These are phyloP conservation scores for Amylocarpus encephaloides DNA, from an alignment of 2,329 filamentous ascomycete genomes.

Conservation along the genomic window DNA sequence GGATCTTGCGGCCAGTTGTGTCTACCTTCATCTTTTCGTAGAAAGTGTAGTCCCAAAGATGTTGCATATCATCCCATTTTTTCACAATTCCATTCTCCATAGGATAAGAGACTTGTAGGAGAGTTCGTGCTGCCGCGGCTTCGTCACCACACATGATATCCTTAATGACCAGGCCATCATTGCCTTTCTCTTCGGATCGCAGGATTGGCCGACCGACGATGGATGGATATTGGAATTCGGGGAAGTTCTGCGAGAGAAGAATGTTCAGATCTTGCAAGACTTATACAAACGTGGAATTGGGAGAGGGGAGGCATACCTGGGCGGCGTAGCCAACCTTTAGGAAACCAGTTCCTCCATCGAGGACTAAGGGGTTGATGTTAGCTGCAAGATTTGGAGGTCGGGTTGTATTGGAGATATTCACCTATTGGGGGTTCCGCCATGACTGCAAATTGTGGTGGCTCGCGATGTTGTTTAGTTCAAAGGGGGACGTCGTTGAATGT, in stretches of 20 bases:
- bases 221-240: constrained; percentile 95
- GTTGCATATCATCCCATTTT: constrained; percentile 99
- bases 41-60: constrained; percentile 99
- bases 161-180: constrained; percentile 70
- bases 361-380: constrained; percentile 52
- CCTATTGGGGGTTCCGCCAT: constrained; percentile 35
- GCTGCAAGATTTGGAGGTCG: not conserved
- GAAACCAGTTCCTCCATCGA: constrained; percentile 99
- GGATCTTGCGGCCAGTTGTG: constrained; percentile 86
- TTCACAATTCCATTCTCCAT: constrained; percentile 99
- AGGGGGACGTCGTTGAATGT: not conserved
- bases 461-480: not conserved
- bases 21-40: constrained; percentile 94
- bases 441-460: constrained; percentile 18
- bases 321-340: constrained; percentile 98
- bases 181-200: constrained; percentile 78
- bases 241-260: constrained; percentile 68
- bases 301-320: constrained; percentile 47
- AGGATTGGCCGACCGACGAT: constrained; percentile 97
- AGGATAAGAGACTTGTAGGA: constrained; percentile 97
- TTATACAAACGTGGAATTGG: not conserved
- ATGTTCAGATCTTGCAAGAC: constrained; percentile 3
- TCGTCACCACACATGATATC: constrained; percentile 99
- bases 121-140: constrained; percentile 87
- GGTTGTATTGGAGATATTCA: constrained; percentile 12